A percentile compares a stretch with the other conserved stretches of the same genome.
phyloP scores from a whole-genome alignment of 106 monocot genomes.

The Allium cepa region DNA sequence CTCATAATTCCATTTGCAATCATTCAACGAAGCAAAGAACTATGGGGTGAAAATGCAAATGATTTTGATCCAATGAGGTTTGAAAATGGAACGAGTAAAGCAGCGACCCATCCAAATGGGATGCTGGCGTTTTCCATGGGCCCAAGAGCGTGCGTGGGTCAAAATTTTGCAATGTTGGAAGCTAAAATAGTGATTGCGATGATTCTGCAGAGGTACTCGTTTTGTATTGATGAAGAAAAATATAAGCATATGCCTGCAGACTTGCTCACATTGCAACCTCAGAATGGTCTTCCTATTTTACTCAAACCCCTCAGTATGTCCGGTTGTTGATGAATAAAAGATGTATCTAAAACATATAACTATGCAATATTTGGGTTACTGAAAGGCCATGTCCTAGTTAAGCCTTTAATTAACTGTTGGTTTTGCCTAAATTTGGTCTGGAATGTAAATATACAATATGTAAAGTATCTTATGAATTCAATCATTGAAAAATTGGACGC shows the following conservation, averaged over 20 bases:
- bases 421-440: too few relatives aligned
- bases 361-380: too few relatives aligned
- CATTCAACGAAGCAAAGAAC: constrained; percentile 34
- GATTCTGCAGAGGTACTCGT: constrained; percentile 35
- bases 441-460: too few relatives aligned
- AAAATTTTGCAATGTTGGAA: constrained; percentile 59
- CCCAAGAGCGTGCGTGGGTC: constrained; percentile 44
- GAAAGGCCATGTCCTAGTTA: too few relatives aligned
- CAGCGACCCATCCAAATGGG: constrained; percentile 35
- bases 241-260: constrained; percentile 42
- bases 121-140: constrained; percentile 46
- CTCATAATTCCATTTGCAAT: constrained; percentile 22
- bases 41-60: constrained; percentile 41
- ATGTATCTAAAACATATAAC: too few relatives aligned
- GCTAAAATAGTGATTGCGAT: constrained; percentile 24
- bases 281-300: constrained; percentile 40
- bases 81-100: constrained; percentile 31
- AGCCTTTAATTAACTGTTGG: too few relatives aligned
- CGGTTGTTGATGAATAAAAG: too few relatives aligned
- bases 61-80: constrained; percentile 52
- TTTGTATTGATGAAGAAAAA: constrained; percentile 14
- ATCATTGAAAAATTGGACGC: too few relatives aligned
- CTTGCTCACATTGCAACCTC: constrained; percentile 40
- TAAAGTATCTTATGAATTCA: too few relatives aligned
- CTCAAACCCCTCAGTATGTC: constrained; percentile 2